Conservation (phyloP, 495 filamentous ascomycete species). For the Jackrogersella multiformis region DNA sequence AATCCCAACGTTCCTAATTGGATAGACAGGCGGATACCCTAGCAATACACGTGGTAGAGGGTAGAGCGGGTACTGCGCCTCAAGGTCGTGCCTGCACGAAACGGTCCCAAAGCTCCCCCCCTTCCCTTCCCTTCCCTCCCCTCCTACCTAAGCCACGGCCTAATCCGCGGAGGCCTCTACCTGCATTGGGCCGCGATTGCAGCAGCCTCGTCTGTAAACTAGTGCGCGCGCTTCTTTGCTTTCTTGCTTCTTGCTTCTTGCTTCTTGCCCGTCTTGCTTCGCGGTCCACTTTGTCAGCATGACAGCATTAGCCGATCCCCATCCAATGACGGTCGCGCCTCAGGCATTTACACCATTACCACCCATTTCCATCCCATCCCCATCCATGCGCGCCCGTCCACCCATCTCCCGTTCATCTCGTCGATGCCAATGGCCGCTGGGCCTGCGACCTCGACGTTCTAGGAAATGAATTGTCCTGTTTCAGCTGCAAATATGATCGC, state of each 20-base stretch:
- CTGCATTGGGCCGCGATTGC: constrained; percentile 9
- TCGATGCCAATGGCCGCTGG: constrained; percentile 8
- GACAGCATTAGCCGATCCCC: constrained; percentile 21
- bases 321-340: constrained; percentile 18
- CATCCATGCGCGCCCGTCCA: background rate
- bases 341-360: no score
- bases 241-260: no score
- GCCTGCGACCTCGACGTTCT: constrained; percentile 25
- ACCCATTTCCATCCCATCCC: background rate
- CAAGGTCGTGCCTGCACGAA: constrained; percentile 20
- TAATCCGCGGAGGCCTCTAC: constrained; percentile 34
- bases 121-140: no score
- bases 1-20: constrained; percentile 19
- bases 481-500: constrained; percentile 26
- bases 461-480: constrained; percentile 31
- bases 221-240: constrained; percentile 5
- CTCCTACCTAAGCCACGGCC: constrained; percentile 5
- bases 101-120: constrained; percentile 18
- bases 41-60: constrained; percentile 34
- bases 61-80: constrained; percentile 35
- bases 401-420: constrained; percentile 3
- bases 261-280: background rate
- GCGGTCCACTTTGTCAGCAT: constrained; percentile 33
- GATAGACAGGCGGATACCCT: constrained; percentile 16
- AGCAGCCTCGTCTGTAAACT: background rate